Evolutionary conservation across 257 asterid genomes (phyloP).

Genomic region (Coffea eugenioides): DNA sequence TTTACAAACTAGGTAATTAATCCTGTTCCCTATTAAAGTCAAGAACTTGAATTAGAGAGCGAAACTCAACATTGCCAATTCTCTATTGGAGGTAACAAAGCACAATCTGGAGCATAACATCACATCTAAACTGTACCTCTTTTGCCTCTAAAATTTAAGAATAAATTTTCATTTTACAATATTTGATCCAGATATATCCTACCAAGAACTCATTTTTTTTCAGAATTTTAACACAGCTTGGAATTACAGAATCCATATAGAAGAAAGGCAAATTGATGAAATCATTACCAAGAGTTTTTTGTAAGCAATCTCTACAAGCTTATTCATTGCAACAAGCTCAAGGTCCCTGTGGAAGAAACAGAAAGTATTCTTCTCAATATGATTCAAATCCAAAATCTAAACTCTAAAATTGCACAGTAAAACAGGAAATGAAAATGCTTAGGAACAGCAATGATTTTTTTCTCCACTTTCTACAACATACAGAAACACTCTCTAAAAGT

Average conservation of each 20-base stretch:
- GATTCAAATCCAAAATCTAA: neutral
- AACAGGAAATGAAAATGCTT: slow-evolving; percentile 9
- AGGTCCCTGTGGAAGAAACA: slow-evolving; percentile 62
- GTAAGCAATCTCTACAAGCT: slow-evolving; percentile 74
- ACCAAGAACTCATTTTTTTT: neutral
- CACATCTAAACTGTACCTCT: neutral
- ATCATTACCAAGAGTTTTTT: slow-evolving; percentile 75
- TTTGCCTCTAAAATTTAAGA: neutral
- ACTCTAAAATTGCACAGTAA: neutral
- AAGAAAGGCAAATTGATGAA: slow-evolving; percentile 13
- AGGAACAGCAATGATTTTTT: neutral
- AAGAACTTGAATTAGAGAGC: neutral
- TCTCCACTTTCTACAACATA: neutral
- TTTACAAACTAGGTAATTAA: neutral
- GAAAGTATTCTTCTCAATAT: neutral
- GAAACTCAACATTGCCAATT: neutral
- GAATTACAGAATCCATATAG: neutral
- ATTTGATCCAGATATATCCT: neutral
- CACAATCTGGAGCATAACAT: neutral
- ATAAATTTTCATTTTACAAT: neutral
- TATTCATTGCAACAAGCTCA: slow-evolving; percentile 80
- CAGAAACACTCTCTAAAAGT: slow-evolving; percentile 5
- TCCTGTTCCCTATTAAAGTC: neutral
- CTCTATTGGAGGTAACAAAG: neutral
- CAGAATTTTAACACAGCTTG: neutral